These are phyloP conservation scores for Evansstolkia leycettana DNA, from an alignment of 495 filamentous ascomycete species.

Conservation along the genomic window DNA sequence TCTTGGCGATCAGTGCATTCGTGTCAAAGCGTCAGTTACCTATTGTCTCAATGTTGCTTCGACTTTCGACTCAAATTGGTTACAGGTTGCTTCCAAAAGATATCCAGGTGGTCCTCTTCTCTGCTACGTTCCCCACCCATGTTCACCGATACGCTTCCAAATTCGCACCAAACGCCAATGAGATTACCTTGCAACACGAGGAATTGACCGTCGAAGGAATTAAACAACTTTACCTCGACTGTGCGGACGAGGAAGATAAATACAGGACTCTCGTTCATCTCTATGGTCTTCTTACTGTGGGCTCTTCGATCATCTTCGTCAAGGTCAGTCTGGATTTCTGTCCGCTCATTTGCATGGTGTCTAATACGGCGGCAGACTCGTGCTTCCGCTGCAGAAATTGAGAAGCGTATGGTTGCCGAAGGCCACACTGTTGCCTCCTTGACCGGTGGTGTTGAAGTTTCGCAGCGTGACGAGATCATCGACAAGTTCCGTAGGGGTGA, in stretches of 20 bases:
- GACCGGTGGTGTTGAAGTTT: slow-evolving; percentile 74
- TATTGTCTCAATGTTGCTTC: not conserved
- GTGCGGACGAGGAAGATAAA: slow-evolving; percentile 64
- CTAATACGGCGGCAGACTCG: slow-evolving; percentile 43
- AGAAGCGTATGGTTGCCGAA: slow-evolving; percentile 72
- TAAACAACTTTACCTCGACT: slow-evolving; percentile 94
- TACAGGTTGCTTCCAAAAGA: slow-evolving; percentile 52
- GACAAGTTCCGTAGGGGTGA: slow-evolving; percentile 74
- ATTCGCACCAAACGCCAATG: slow-evolving; percentile 76
- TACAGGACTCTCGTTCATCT: slow-evolving; percentile 80
- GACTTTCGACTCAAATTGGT: slow-evolving; percentile 4
- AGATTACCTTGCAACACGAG: slow-evolving; percentile 76
- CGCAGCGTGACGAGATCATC: slow-evolving; percentile 72
- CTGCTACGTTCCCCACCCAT: slow-evolving; percentile 82
- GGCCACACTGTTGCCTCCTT: slow-evolving; percentile 85
- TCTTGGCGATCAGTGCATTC: slow-evolving; percentile 83
- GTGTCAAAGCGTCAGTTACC: slow-evolving; percentile 63
- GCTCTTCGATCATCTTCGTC: slow-evolving; percentile 96
- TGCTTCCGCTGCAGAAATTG: slow-evolving; percentile 67
- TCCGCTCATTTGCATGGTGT: no score
- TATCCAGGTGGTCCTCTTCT: slow-evolving; percentile 85
- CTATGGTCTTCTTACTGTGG: slow-evolving; percentile 89
- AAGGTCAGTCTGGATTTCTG: slow-evolving; percentile 41
- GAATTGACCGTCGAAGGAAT: slow-evolving; percentile 96
- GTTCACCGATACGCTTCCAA: slow-evolving; percentile 66